phyloP scores from a whole-genome alignment of 176 grass and related monocot genomes.

The Eremochloa ophiuroides region DNA sequence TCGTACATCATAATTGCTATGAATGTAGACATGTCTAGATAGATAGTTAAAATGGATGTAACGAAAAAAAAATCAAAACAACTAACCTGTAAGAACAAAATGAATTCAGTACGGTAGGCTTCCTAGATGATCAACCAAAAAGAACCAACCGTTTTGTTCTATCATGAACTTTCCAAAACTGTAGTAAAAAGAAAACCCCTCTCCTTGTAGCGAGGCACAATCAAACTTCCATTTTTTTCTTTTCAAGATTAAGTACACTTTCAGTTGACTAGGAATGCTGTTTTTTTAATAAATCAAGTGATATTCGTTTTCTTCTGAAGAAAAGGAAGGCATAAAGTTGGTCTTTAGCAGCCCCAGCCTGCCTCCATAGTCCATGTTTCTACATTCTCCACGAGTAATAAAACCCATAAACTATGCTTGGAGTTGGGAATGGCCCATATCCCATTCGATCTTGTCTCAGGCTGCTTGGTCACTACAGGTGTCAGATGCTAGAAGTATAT shows the following conservation, averaged over 20 bases:
- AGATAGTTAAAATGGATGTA: no score
- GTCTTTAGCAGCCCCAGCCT: slow-evolving; percentile 35
- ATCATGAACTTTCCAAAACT: not conserved
- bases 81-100: no score
- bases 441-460: not conserved
- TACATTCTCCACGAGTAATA: not conserved
- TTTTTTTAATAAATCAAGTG: not conserved
- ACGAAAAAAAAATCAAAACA: no score
- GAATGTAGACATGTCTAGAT: no score
- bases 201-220: not conserved
- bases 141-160: not conserved
- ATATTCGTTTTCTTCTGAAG: not conserved
- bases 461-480: not conserved
- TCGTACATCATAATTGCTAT: no score
- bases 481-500: not conserved
- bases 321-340: not conserved
- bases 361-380: not conserved
- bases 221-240: not conserved
- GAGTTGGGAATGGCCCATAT: not conserved
- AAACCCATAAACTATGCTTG: slow-evolving; percentile 11
- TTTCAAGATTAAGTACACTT: not conserved
- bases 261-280: not conserved
- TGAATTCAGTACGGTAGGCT: no score
- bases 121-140: not conserved
- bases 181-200: not conserved